Evolutionary conservation across 2,329 filamentous ascomycete genomes (phyloP).

Genomic region (Rhynchosporium graminicola): DNA sequence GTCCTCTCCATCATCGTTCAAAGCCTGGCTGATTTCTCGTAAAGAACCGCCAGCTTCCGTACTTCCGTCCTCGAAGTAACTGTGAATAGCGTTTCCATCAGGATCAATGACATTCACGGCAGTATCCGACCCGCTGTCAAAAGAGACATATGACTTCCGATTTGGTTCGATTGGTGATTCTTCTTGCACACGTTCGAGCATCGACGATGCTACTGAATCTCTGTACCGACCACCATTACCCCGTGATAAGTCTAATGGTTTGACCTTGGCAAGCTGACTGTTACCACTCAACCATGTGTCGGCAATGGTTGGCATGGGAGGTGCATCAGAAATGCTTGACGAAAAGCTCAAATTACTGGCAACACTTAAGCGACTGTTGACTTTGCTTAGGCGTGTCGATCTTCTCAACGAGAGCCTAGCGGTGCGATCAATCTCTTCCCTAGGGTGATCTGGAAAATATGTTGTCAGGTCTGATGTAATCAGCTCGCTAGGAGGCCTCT

Average conservation of each 20-base stretch:
- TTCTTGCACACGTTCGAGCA: slow-evolving; percentile 87
- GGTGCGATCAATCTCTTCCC: slow-evolving; percentile 93
- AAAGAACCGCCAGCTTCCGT: slow-evolving; percentile 74
- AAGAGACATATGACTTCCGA: slow-evolving; percentile 92
- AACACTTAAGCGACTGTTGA: slow-evolving; percentile 89
- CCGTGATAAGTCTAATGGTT: slow-evolving; percentile 47
- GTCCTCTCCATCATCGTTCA: slow-evolving; percentile 90
- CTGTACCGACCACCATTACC: slow-evolving; percentile 60
- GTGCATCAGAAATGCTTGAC: slow-evolving; percentile 88
- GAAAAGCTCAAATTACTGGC: slow-evolving; percentile 92
- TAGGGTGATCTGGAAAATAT: slow-evolving; percentile 94
- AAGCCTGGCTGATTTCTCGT: slow-evolving; percentile 80
- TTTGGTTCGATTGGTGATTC: slow-evolving; percentile 83
- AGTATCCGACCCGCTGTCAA: slow-evolving; percentile 71
- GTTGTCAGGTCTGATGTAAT: slow-evolving; percentile 95
- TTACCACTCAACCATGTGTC: slow-evolving; percentile 81
- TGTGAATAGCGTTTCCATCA: slow-evolving; percentile 69
- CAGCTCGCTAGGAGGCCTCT: slow-evolving; percentile 91
- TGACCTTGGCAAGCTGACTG: slow-evolving; percentile 54
- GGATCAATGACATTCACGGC: slow-evolving; percentile 75
- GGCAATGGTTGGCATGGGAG: slow-evolving; percentile 92
- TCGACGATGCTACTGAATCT: slow-evolving; percentile 85
- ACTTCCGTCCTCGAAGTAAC: slow-evolving; percentile 81
- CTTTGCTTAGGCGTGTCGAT: slow-evolving; percentile 86
- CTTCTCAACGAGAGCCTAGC: slow-evolving; percentile 89